Percentiles rank a stretch among this genome's conserved stretches.
Evolutionary conservation across 768 basidiomycete genomes (phyloP).

Genomic region (Suillus clintonianus): DNA sequence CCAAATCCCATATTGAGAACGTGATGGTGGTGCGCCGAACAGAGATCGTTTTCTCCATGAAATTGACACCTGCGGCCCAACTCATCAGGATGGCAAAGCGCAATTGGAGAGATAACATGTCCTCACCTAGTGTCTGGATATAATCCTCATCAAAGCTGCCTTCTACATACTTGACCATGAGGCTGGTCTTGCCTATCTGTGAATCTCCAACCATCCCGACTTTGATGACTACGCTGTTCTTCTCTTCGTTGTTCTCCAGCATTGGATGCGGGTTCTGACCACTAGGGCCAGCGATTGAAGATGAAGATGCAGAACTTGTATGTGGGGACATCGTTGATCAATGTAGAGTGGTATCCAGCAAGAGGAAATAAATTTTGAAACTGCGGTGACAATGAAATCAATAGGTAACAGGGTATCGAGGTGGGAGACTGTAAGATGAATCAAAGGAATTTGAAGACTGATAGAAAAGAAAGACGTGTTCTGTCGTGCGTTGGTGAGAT

Average conservation of each 20-base stretch:
- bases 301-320: conserved; percentile 47
- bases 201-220: conserved; percentile 99
- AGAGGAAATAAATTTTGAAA: background rate
- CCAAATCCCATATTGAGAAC: conserved; percentile 99
- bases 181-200: conserved; percentile 97
- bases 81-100: conserved; percentile 11
- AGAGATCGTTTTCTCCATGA: conserved; percentile 99
- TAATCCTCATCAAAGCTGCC: conserved; percentile 99
- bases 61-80: conserved; percentile 77
- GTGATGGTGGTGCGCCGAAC: conserved; percentile 98
- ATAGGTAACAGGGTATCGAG: conserved; percentile 26
- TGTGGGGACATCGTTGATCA: conserved; percentile 47
- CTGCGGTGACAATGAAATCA: background rate
- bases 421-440: conserved; percentile 23
- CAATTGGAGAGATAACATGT: background rate
- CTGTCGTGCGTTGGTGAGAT: conserved; percentile 32
- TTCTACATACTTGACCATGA: conserved; percentile 99
- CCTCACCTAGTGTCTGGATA: conserved; percentile 96
- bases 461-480: conserved; percentile 40
- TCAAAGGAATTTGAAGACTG: conserved; percentile 33
- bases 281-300: conserved; percentile 49
- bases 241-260: conserved; percentile 68
- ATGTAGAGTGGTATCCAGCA: conserved; percentile 18
- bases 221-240: conserved; percentile 93
- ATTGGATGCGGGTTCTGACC: conserved; percentile 52